phyloP scores from a whole-genome alignment of 352 stramenopile species.

The Phytophthora hybrid region DNA sequence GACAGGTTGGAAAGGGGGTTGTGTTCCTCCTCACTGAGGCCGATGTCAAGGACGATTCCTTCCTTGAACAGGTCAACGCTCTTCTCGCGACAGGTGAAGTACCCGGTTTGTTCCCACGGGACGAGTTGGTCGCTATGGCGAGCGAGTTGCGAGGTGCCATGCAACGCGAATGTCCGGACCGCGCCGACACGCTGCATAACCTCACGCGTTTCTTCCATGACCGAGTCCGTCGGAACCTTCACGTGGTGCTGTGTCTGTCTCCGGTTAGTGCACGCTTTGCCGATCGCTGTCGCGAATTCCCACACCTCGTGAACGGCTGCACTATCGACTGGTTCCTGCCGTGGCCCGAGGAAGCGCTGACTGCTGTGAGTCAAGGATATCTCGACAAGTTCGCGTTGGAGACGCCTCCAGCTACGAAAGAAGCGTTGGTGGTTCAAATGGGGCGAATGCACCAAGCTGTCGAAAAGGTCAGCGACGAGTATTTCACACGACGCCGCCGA shows the following conservation, averaged over 20 bases:
- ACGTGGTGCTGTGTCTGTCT: slow-evolving; percentile 90
- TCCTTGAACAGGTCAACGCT: slow-evolving; percentile 91
- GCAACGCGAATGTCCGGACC: slow-evolving; percentile 71
- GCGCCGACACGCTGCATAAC: slow-evolving; percentile 81
- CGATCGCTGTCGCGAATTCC: slow-evolving; percentile 89
- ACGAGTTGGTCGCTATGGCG: slow-evolving; percentile 89
- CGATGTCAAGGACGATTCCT: slow-evolving; percentile 92
- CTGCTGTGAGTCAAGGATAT: slow-evolving; percentile 84
- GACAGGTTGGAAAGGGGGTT: slow-evolving; percentile 79
- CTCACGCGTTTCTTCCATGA: slow-evolving; percentile 90
- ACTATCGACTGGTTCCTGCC: slow-evolving; percentile 93
- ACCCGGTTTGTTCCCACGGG: slow-evolving; percentile 87
- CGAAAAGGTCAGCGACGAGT: slow-evolving; percentile 71
- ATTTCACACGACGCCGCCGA: slow-evolving; percentile 79
- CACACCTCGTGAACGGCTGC: slow-evolving; percentile 86
- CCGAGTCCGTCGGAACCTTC: slow-evolving; percentile 83
- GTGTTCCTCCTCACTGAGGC: slow-evolving; percentile 90
- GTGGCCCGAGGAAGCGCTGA: slow-evolving; percentile 90
- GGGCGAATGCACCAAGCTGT: slow-evolving; percentile 78
- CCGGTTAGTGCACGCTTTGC: slow-evolving; percentile 83
- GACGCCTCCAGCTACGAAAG: slow-evolving; percentile 55
- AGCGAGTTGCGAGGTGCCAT: slow-evolving; percentile 80
- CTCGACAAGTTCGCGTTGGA: slow-evolving; percentile 78
- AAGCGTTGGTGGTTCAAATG: slow-evolving; percentile 78
- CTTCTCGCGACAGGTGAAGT: slow-evolving; percentile 87